A percentile compares a stretch with the other conserved stretches of the same genome.
phyloP scores from a whole-genome alignment of 805 yeast species.

The Zygoascus bituminiphila region DNA sequence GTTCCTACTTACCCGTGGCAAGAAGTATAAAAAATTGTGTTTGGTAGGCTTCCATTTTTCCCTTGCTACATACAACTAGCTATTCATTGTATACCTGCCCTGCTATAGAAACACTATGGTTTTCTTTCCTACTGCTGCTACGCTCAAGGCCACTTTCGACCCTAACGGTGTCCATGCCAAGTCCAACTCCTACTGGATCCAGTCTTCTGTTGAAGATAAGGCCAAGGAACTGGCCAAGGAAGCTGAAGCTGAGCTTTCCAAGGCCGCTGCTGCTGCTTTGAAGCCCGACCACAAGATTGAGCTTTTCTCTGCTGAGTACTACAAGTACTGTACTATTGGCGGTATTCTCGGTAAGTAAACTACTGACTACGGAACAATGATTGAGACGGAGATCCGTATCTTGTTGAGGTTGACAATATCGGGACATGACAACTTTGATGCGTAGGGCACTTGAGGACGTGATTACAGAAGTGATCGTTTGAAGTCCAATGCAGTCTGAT shows the following conservation, averaged over 20 bases:
- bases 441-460: too few species aligned
- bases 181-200: conserved; percentile 28
- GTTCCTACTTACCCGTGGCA: background rate
- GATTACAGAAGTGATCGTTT: too few species aligned
- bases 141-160: conserved; percentile 32
- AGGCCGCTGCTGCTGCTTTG: conserved; percentile 23
- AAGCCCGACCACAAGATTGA: conserved; percentile 24
- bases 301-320: conserved; percentile 55
- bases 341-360: conserved; percentile 38
- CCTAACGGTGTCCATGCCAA: conserved; percentile 27
- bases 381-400: background rate
- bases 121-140: conserved; percentile 32
- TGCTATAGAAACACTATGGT: conserved; percentile 21
- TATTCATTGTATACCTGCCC: background rate
- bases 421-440: too few species aligned
- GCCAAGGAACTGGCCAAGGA: conserved; percentile 21
- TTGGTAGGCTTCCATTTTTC: background rate
- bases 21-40: background rate
- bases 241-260: conserved; percentile 29
- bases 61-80: conserved; percentile 1
- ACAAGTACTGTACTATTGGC: conserved; percentile 65
- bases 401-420: too few species aligned
- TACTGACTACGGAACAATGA: too few species aligned
- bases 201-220: conserved; percentile 24
- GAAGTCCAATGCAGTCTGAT: background rate